A percentile compares a stretch with the other conserved stretches of the same genome.
phyloP scores from a whole-genome alignment of 208 protist species.

The Leishmania arabica region DNA sequence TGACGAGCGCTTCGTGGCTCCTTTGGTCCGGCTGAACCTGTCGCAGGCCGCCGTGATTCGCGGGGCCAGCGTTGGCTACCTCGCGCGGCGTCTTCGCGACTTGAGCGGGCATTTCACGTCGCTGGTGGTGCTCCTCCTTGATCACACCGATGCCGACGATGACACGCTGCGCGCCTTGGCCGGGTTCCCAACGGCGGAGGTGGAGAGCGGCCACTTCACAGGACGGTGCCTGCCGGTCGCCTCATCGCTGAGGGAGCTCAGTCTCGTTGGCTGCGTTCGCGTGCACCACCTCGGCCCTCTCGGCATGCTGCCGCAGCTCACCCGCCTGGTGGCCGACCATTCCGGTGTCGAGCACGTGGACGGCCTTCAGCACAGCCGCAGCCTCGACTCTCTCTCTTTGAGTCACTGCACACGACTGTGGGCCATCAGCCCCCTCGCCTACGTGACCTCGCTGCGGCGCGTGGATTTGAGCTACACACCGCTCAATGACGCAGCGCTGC shows the following conservation, averaged over 20 bases:
- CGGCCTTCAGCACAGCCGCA: constrained; percentile 24
- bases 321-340: constrained; percentile 13
- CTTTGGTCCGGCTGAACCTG: constrained; percentile 21
- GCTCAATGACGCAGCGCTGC: constrained; percentile 24
- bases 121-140: constrained; percentile 14
- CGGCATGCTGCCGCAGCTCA: constrained; percentile 25
- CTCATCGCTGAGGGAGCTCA: constrained; percentile 22
- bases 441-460: constrained; percentile 7
- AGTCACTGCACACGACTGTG: constrained; percentile 22
- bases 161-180: constrained; percentile 14
- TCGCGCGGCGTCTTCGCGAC: constrained; percentile 10
- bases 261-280: constrained; percentile 20
- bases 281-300: constrained; percentile 30
- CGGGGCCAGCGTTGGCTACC: constrained; percentile 14
- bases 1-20: background rate
- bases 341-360: constrained; percentile 17
- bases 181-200: background rate
- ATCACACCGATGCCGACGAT: constrained; percentile 19
- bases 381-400: constrained; percentile 12
- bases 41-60: constrained; percentile 10
- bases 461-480: constrained; percentile 22
- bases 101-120: background rate
- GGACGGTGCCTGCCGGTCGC: background rate
- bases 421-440: constrained; percentile 23
- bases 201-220: background rate